Base-by-base conservation (phyloP, 768 basidiomycete species). In the Termitomyces sp. region DNA sequence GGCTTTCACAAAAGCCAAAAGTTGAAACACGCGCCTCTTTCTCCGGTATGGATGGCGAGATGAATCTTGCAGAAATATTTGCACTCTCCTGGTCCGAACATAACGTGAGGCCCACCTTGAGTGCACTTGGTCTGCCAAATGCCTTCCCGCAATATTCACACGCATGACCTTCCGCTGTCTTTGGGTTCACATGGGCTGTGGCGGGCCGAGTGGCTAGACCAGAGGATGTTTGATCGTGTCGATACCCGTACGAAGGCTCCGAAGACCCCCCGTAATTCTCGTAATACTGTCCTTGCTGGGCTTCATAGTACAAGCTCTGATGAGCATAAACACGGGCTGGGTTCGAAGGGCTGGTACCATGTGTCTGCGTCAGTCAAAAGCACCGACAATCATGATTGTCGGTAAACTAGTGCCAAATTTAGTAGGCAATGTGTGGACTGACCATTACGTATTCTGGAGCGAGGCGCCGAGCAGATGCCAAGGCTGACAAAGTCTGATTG, bases 101-200 rank as follows among this genome's bases (percentile, higher is more conserved):
- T 32, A 54, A 20, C 40, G 28, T 20, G 14, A 3, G 30, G 44
- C 64, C 40, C 46, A 68, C 67, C 63, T 68, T 66, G 36, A 68
- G 63, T 33, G 67, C 67, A 51, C 67, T 68, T 50, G 67, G 67
- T 52, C 67, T 61, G 36, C 63, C 65, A 60, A 68, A 68, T 18
- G 60, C 51, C 40, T 66, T 68, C 7, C 67, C 67, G 46, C 67
- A 68, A 55, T 61, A 66, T 28, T 53, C 57, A 55, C 67, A 68
- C 30, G 67, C 62, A 44, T 66, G 67, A 9, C 67, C 67, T 4
- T 68, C 67, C 8, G 50, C 40, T 16, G 58, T 14, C 23, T 58
- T 68, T 10, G 52, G 33, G 58, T 46, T 43, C 4, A 44, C 54
- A 44, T 36, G 40, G 54, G 50, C 54, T 52, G 56, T 51, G 51